These are phyloP conservation scores for Lagenidium giganteum DNA, from an alignment of 352 stramenopile genomes.

Conservation along the genomic window DNA sequence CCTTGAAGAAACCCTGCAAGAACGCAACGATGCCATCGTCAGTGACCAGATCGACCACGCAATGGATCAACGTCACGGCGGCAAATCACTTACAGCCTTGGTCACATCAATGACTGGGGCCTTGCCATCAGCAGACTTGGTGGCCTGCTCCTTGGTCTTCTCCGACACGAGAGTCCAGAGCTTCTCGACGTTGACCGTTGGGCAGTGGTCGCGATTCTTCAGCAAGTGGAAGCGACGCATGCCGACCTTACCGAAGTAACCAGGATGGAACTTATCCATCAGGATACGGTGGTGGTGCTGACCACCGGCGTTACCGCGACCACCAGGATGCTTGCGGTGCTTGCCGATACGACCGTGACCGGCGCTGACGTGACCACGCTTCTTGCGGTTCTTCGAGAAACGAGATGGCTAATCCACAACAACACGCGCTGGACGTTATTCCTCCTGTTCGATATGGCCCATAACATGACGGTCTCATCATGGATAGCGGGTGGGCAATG, in stretches of 20 bases:
- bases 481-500: too few relatives aligned
- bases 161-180: constrained; percentile 98
- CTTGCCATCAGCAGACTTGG: constrained; percentile 94
- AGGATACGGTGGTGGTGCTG: constrained; percentile 99
- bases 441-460: background rate
- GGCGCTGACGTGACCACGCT: constrained; percentile 98
- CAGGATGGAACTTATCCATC: constrained; percentile 99
- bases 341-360: constrained; percentile 99
- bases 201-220: constrained; percentile 95
- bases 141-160: constrained; percentile 96
- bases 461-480: too few relatives aligned
- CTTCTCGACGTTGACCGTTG: constrained; percentile 99
- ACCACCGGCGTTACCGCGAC: constrained; percentile 99
- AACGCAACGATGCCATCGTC: background rate
- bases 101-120: constrained; percentile 99
- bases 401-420: constrained; percentile 51
- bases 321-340: constrained; percentile 99
- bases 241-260: constrained; percentile 99
- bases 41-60: background rate
- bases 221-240: constrained; percentile 99
- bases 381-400: constrained; percentile 99
- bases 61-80: background rate
- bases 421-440: constrained; percentile 1
- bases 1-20: constrained; percentile 97
- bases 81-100: constrained; percentile 47